Conservation (phyloP, 345 rosid species). For the Sisymbrium irio region DNA sequence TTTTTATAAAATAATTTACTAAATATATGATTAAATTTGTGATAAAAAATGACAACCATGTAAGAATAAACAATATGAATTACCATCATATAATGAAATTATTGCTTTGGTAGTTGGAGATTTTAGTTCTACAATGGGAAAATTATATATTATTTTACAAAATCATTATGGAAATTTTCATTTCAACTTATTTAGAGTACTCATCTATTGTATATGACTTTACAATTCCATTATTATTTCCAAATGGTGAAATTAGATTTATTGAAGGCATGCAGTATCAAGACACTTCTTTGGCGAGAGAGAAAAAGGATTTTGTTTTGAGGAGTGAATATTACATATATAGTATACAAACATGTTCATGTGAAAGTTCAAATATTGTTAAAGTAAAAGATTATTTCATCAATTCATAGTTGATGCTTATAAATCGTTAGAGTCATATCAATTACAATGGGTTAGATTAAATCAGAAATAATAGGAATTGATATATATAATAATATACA, state of each 20-base stretch:
- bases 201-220: not conserved
- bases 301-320: not conserved
- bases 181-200: not conserved
- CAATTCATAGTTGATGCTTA: not conserved
- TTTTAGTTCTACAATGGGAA: not conserved
- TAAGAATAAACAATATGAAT: not conserved
- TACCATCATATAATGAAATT: not conserved
- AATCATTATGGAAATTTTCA: not conserved
- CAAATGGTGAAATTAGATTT: too few relatives aligned
- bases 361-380: not conserved
- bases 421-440: not conserved
- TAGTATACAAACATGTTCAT: not conserved
- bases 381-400: not conserved
- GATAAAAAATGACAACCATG: too few relatives aligned
- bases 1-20: too few relatives aligned
- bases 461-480: not conserved
- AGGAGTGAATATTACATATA: not conserved
- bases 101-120: not conserved
- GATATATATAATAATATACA: not conserved
- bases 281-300: not conserved
- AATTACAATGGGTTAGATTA: not conserved
- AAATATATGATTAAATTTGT: not conserved
- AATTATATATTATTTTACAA: not conserved
- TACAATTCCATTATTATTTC: too few relatives aligned
- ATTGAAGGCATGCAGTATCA: not conserved